Base-by-base conservation (phyloP, 768 basidiomycete genomes). In the Termitomyces sp. region DNA sequence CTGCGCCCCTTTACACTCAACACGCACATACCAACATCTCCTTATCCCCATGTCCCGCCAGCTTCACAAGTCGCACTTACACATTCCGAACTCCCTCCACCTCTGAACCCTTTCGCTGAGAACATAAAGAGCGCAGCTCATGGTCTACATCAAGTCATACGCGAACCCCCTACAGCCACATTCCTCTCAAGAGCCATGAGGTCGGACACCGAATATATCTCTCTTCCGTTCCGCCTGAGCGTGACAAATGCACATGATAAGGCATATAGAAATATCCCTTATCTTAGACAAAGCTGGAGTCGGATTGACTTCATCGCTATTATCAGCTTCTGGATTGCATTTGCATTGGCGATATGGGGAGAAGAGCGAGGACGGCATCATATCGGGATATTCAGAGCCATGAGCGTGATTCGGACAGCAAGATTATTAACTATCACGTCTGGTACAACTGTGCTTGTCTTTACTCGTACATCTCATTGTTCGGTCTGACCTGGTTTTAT, bases 281-380 rank as follows among this genome's bases (percentile, higher is more conserved):
- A 94, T 71, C 80, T 98, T 1, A 83, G 96, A 9, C 94, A 98
- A 69, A 91, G 91, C 59, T 98, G 95, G 95, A 90, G 84, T 67
- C 78, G 94, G 55, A 89, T 97, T 58, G 96, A 98, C 71, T 86
- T 90, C 64, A 74, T 98, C 48, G 93, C 96, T 1, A 85, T 98
- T 49, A 65, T 89, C 12, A 82, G 86, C 64, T 98, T 95, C 72
- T 98, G 96, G 96, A 82, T 92, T 56, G 79, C 83, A 9, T 96
- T 98, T 69, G 73, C 70, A 0, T 79, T 98, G 59, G 86, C 93
- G 0, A 74, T 81, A n/a, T 65, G 77, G 0, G 91, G 91, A 0
- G 66, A 81, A 31, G 96, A 98, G 74, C 78, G 81, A 10, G 86
- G 86, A 2, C 64, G 70, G 3, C 72, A 85, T 56, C 95, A 96